Percentiles rank a stretch among this genome's conserved stretches.
These are phyloP conservation scores for Phytophthora pinifolia DNA, from an alignment of 352 stramenopile species.

Conservation along the genomic window DNA sequence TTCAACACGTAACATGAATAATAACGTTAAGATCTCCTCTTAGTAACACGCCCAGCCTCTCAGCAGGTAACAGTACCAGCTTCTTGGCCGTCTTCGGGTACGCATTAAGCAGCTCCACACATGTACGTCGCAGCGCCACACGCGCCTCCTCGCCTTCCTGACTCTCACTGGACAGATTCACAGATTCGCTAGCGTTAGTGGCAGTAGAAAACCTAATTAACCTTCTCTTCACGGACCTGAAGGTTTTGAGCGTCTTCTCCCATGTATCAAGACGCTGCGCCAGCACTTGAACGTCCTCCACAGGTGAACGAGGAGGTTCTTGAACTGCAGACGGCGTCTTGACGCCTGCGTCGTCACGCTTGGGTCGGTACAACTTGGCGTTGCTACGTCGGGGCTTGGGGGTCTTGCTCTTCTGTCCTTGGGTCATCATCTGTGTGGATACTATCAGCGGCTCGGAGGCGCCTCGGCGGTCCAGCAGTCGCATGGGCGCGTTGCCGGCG, in stretches of 20 bases:
- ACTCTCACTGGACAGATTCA: constrained; percentile 9
- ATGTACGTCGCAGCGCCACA: constrained; percentile 30
- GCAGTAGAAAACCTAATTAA: not conserved
- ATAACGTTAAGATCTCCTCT: not conserved
- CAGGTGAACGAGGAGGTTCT: constrained; percentile 1
- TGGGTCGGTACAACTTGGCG: constrained; percentile 11
- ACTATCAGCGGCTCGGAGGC: not conserved
- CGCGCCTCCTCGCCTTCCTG: constrained; percentile 6
- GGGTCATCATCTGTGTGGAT: not conserved
- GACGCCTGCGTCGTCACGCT: not conserved
- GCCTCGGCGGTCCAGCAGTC: constrained; percentile 12
- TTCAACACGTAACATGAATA: constrained; percentile 1
- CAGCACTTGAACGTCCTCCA: constrained; percentile 17
- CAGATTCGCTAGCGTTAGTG: not conserved
- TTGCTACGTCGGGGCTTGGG: constrained; percentile 7
- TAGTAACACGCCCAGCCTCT: not conserved
- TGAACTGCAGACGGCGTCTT: constrained; percentile 4
- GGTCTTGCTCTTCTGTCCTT: constrained; percentile 1
- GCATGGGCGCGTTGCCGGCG: constrained; percentile 1
- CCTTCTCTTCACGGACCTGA: constrained; percentile 4
- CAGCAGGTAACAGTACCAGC: constrained; percentile 27
- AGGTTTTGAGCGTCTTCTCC: constrained; percentile 26
- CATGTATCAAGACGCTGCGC: constrained; percentile 18
- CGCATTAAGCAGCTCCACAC: constrained; percentile 37
- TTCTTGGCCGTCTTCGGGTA: constrained; percentile 35